phyloP scores from a whole-genome alignment of 2,329 filamentous ascomycete species.

The Monilinia polystroma region DNA sequence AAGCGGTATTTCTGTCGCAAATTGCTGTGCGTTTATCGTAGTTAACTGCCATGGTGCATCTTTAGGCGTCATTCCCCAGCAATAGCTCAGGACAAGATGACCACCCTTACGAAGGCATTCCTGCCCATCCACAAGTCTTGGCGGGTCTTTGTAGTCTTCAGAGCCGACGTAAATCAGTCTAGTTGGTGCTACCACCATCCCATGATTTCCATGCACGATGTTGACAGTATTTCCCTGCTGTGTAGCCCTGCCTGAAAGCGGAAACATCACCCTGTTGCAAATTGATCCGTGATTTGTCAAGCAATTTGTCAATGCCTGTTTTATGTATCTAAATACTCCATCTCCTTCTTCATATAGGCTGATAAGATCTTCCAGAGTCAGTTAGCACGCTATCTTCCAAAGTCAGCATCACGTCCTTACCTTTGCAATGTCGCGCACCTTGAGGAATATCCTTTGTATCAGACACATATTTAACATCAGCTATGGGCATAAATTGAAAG shows the following conservation, averaged over 20 bases:
- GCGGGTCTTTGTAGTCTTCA: background rate
- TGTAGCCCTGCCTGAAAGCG: background rate
- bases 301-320: background rate
- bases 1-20: background rate
- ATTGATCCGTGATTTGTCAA: background rate
- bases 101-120: background rate
- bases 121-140: background rate
- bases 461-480: background rate
- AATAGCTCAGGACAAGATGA: background rate
- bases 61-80: background rate
- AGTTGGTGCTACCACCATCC: background rate
- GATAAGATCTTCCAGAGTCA: background rate
- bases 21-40: background rate
- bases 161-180: background rate
- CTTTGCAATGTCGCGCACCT: background rate
- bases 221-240: background rate
- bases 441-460: background rate
- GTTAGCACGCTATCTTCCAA: background rate
- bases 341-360: background rate
- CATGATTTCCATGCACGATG: background rate
- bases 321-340: background rate
- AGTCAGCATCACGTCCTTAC: background rate
- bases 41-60: slow-evolving; percentile 4
- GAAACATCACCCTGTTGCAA: background rate
- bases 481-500: background rate